Conservation (phyloP, 1,139 yeast species). For the Barnettozyma hawaiiensis region DNA sequence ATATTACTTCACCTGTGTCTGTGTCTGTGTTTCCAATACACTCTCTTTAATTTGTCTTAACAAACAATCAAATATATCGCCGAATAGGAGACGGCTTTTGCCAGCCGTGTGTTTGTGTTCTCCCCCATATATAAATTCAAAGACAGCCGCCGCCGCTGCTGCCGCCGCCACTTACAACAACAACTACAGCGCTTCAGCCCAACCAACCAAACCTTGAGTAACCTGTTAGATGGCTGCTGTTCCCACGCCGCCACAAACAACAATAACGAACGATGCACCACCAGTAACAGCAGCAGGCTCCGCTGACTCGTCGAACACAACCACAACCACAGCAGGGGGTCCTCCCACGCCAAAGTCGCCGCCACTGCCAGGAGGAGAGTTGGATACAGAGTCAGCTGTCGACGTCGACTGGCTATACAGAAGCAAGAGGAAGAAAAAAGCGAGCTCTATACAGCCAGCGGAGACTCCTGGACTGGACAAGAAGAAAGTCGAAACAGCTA, state of each 20-base stretch:
- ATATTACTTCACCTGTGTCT: no score
- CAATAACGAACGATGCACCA: neutral
- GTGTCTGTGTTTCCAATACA: no score
- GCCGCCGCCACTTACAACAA: no score
- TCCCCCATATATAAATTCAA: neutral
- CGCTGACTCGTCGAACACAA: neutral
- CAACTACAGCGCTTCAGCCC: neutral
- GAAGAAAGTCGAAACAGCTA: conserved; percentile 17
- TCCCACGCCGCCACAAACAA: neutral
- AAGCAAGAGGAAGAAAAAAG: conserved; percentile 48
- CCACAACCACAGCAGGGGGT: no score
- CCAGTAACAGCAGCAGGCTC: neutral
- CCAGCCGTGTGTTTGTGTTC: conserved; percentile 1
- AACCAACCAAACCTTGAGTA: neutral
- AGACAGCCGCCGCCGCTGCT: neutral
- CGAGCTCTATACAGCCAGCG: neutral
- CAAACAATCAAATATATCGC: neutral
- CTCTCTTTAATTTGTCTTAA: neutral
- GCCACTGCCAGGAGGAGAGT: neutral
- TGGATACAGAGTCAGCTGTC: conserved; percentile 28
- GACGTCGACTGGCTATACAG: conserved; percentile 76
- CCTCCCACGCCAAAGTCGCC: neutral
- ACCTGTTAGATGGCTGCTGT: neutral
- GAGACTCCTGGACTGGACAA: conserved; percentile 11
- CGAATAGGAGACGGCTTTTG: conserved; percentile 1